Conservation (phyloP, 345 rosid species). For the Eucalyptus dawsonii region DNA sequence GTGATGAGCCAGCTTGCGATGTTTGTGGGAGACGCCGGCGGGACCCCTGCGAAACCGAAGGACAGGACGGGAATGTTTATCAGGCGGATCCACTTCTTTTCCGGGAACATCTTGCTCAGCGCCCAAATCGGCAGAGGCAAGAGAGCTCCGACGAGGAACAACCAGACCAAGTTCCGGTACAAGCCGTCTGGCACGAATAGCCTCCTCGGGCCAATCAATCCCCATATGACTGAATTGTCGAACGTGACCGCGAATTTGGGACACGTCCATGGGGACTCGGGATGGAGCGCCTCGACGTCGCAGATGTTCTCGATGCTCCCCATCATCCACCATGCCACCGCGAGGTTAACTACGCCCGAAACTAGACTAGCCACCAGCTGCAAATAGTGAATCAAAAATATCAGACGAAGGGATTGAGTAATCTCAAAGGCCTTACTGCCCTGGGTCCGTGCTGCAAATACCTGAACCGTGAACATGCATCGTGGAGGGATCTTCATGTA, state of each 20-base stretch:
- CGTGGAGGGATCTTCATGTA: constrained; percentile 98
- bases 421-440: not conserved
- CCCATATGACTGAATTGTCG: constrained; percentile 96
- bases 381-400: not conserved
- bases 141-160: constrained; percentile 80
- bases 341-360: constrained; percentile 63
- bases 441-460: constrained; percentile 44
- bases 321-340: constrained; percentile 97
- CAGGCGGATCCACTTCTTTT: constrained; percentile 86
- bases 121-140: constrained; percentile 83
- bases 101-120: constrained; percentile 63
- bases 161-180: constrained; percentile 85
- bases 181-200: constrained; percentile 79
- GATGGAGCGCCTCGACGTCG: constrained; percentile 43
- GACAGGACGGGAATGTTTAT: constrained; percentile 92
- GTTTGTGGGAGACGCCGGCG: constrained; percentile 92
- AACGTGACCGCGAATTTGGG: constrained; percentile 86
- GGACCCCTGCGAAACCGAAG: constrained; percentile 86
- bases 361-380: constrained; percentile 84
- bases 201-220: constrained; percentile 72
- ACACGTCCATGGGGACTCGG: constrained; percentile 95
- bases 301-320: constrained; percentile 75
- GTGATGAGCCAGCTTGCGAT: constrained; percentile 90
- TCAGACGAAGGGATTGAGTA: not conserved
- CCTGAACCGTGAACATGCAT: constrained; percentile 92